Evolutionary conservation across 73 alveolate species (phyloP).

Genomic region (Tetrahymena thermophila): DNA sequence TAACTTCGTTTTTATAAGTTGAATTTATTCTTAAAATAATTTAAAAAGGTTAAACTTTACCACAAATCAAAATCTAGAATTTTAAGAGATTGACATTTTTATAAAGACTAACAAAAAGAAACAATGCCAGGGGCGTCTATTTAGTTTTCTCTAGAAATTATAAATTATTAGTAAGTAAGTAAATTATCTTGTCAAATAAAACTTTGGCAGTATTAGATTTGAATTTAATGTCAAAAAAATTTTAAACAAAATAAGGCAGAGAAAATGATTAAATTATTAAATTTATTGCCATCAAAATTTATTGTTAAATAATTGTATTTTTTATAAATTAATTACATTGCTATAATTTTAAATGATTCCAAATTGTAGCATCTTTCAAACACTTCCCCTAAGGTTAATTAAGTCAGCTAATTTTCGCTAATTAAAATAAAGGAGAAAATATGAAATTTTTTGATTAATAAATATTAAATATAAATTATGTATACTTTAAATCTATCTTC

Average conservation of each 20-base stretch:
- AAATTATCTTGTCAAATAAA: too few species aligned
- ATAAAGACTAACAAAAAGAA: neutral
- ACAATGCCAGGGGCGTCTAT: neutral
- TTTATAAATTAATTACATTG: neutral
- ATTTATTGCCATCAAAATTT: too few species aligned
- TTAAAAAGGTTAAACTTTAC: neutral
- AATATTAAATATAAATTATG: too few species aligned
- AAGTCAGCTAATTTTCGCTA: neutral
- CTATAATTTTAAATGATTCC: neutral
- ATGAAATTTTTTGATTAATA: too few species aligned
- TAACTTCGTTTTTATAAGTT: neutral
- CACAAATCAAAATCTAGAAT: neutral
- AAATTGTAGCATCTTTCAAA: neutral
- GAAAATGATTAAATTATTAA: too few species aligned
- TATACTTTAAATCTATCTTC: neutral
- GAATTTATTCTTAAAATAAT: too few species aligned
- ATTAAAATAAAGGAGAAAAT: too few species aligned
- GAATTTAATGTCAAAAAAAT: too few species aligned
- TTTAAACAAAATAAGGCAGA: too few species aligned
- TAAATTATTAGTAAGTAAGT: too few species aligned
- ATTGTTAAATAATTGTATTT: too few species aligned
- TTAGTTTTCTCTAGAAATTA: neutral
- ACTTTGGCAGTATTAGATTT: too few species aligned
- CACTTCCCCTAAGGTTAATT: neutral
- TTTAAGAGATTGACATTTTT: neutral